phyloP scores from a whole-genome alignment of 1,284 basidiomycete genomes.

The Tilletia setariae region DNA sequence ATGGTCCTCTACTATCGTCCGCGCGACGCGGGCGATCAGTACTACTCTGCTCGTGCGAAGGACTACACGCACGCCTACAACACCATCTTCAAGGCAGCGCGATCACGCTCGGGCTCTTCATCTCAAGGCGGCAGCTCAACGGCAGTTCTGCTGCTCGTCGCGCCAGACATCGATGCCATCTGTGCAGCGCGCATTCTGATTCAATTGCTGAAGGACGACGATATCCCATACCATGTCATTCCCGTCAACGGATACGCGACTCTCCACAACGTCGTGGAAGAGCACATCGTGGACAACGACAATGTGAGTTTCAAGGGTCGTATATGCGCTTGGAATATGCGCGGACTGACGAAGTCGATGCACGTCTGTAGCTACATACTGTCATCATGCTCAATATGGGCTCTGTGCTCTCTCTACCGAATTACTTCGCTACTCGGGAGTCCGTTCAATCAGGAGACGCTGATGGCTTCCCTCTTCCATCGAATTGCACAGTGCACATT shows the following conservation, averaged over 20 bases:
- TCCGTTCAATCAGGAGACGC: constrained; percentile 1
- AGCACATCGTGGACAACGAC: constrained; percentile 66
- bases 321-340: background rate
- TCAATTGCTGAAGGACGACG: constrained; percentile 87
- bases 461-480: constrained; percentile 36
- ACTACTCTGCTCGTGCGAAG: constrained; percentile 15
- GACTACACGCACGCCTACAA: constrained; percentile 48
- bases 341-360: background rate
- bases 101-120: constrained; percentile 28
- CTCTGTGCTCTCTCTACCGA: constrained; percentile 74
- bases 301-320: constrained; percentile 63
- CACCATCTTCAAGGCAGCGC: constrained; percentile 27
- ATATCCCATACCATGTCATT: constrained; percentile 82
- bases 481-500: constrained; percentile 69
- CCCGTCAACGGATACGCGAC: constrained; percentile 85
- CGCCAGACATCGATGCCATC: constrained; percentile 83
- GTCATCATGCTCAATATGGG: constrained; percentile 92
- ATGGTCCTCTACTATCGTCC: constrained; percentile 34
- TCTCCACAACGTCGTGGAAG: constrained; percentile 63
- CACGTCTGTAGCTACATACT: constrained; percentile 71
- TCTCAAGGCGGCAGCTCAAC: constrained; percentile 31
- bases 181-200: constrained; percentile 85
- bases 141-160: constrained; percentile 72
- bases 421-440: constrained; percentile 54
- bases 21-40: constrained; percentile 28